These are phyloP conservation scores for Daldinia childiae DNA, from an alignment of 495 filamentous ascomycete genomes.

Conservation along the genomic window DNA sequence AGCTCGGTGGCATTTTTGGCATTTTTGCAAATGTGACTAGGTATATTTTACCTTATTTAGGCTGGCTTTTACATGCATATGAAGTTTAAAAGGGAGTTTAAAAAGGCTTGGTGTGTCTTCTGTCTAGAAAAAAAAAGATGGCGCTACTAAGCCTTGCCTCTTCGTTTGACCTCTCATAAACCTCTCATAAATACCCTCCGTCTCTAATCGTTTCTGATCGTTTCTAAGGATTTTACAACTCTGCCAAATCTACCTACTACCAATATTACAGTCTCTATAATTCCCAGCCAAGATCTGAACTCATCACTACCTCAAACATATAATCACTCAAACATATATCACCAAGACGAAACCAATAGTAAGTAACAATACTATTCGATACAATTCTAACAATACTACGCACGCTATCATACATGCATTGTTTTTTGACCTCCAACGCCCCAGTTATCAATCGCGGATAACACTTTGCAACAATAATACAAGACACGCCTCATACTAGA, in stretches of 20 bases:
- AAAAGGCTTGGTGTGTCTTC: neutral
- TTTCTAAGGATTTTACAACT: too few relatives aligned
- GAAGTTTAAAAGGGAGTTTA: neutral
- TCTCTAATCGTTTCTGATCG: too few relatives aligned
- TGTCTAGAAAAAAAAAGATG: neutral
- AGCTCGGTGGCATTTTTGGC: constrained; percentile 12
- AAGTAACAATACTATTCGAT: constrained; percentile 15
- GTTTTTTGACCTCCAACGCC: constrained; percentile 15
- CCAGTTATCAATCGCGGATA: neutral
- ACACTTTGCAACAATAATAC: constrained; percentile 2
- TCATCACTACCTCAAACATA: neutral
- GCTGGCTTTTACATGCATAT: neutral
- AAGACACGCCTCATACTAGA: constrained; percentile 1
- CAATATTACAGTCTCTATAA: too few relatives aligned
- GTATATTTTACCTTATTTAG: constrained; percentile 17
- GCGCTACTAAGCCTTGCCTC: neutral
- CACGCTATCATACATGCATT: constrained; percentile 14
- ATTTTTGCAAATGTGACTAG: constrained; percentile 24
- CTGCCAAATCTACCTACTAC: too few relatives aligned
- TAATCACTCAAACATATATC: neutral
- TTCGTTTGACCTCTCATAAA: neutral
- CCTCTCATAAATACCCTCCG: neutral
- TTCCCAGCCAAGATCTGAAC: neutral
- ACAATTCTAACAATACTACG: constrained; percentile 14
- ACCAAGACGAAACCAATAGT: neutral